Percentiles rank a stretch among this genome's conserved stretches.
Evolutionary conservation across 345 rosid genomes (phyloP).

Genomic region (Sonneratia caseolaris): DNA sequence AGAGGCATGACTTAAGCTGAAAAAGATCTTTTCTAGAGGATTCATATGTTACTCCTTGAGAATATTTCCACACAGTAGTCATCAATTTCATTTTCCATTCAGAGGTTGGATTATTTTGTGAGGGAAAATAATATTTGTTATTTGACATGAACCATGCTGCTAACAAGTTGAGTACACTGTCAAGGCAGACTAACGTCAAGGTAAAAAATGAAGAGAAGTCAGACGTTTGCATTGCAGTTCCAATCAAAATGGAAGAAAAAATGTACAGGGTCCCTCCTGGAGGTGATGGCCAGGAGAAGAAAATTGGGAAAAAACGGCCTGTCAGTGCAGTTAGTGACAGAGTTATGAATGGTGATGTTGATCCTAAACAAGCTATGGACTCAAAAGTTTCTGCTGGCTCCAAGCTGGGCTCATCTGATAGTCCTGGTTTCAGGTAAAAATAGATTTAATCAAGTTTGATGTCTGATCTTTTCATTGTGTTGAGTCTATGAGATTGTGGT

Average conservation of each 20-base stretch:
- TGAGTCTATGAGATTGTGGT: neutral
- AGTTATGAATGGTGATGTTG: constrained; percentile 52
- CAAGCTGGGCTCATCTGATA: constrained; percentile 64
- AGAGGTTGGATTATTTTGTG: neutral
- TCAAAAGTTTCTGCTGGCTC: constrained; percentile 52
- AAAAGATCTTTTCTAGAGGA: no score
- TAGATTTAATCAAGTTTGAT: neutral
- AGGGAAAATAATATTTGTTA: neutral
- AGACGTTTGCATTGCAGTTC: constrained; percentile 38
- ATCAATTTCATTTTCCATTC: no score
- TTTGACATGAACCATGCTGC: constrained; percentile 36
- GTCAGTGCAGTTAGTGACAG: constrained; percentile 65
- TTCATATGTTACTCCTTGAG: no score
- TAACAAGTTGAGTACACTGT: constrained; percentile 28
- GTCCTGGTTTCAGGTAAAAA: constrained; percentile 60
- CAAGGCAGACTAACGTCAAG: constrained; percentile 51
- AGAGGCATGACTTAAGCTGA: no score
- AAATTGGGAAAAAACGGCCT: constrained; percentile 81
- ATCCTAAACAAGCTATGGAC: constrained; percentile 45
- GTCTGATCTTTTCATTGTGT: neutral
- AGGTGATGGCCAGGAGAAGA: constrained; percentile 92
- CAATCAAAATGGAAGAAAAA: constrained; percentile 60
- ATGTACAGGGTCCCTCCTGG: constrained; percentile 68
- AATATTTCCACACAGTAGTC: no score
- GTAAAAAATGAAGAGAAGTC: constrained; percentile 49